These are phyloP conservation scores for Aspergillus diversus DNA, from an alignment of 495 filamentous ascomycete species.

Conservation along the genomic window DNA sequence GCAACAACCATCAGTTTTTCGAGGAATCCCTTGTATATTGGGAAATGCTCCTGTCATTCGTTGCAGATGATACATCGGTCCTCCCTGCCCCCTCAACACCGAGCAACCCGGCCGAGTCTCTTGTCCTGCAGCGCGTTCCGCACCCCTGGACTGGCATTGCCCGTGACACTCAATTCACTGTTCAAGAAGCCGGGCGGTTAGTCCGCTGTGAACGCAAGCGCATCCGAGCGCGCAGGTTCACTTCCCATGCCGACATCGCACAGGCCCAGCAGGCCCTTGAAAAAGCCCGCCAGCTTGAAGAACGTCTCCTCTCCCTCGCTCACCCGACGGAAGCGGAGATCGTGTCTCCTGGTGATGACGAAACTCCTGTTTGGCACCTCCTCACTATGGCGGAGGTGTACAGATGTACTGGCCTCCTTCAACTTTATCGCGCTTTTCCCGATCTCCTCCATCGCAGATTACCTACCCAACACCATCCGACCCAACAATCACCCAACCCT, in stretches of 20 bases:
- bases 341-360: slow-evolving; percentile 56
- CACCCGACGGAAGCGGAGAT: slow-evolving; percentile 54
- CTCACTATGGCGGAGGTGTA: slow-evolving; percentile 61
- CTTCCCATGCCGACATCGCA: slow-evolving; percentile 44
- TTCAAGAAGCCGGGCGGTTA: slow-evolving; percentile 58
- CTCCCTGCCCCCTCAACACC: slow-evolving; percentile 26
- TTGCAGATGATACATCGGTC: slow-evolving; percentile 50
- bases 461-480: slow-evolving; percentile 21
- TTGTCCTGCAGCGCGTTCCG: slow-evolving; percentile 49
- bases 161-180: slow-evolving; percentile 54
- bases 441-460: slow-evolving; percentile 51
- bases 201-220: slow-evolving; percentile 54
- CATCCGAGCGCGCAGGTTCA: slow-evolving; percentile 38
- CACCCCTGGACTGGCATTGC: slow-evolving; percentile 65
- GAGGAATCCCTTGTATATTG: slow-evolving; percentile 62
- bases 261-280: slow-evolving; percentile 47
- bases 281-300: slow-evolving; percentile 53
- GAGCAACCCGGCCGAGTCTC: slow-evolving; percentile 29
- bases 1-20: slow-evolving; percentile 60
- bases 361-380: slow-evolving; percentile 60
- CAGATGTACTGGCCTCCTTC: slow-evolving; percentile 56
- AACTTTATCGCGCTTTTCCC: slow-evolving; percentile 60
- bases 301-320: slow-evolving; percentile 52
- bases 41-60: slow-evolving; percentile 63
- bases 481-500: slow-evolving; percentile 21